Evolutionary conservation across 352 stramenopile genomes (phyloP).

Genomic region (Blastocystis sp.): DNA sequence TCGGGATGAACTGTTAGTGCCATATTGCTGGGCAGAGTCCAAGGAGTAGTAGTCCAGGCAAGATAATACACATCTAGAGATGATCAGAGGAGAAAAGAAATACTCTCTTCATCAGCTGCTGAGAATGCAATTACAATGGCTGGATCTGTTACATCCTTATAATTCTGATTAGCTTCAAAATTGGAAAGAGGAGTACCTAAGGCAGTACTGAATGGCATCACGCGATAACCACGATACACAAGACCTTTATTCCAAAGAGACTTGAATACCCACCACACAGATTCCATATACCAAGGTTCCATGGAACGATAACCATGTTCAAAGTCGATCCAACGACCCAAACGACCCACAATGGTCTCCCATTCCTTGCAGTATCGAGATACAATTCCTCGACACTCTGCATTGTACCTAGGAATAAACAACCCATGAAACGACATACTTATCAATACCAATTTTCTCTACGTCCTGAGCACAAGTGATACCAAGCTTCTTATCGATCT

Average conservation of each 20-base stretch:
- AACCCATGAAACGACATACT: conserved; percentile 39
- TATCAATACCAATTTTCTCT: conserved; percentile 88
- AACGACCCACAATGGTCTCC: conserved; percentile 91
- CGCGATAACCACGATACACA: conserved; percentile 94
- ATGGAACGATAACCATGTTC: conserved; percentile 99
- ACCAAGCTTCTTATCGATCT: conserved; percentile 98
- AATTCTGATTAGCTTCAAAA: conserved; percentile 98
- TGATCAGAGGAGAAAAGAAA: conserved; percentile 70
- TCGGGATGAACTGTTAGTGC: conserved; percentile 92
- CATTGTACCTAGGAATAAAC: conserved; percentile 87
- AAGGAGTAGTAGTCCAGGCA: conserved; percentile 98
- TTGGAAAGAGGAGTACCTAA: conserved; percentile 97
- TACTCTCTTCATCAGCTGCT: conserved; percentile 21
- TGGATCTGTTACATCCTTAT: conserved; percentile 95
- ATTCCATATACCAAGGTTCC: conserved; percentile 99
- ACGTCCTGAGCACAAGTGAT: conserved; percentile 96
- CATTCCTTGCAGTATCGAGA: conserved; percentile 96
- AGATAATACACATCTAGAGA: conserved; percentile 75
- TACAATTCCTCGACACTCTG: conserved; percentile 92
- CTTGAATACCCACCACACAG: conserved; percentile 98
- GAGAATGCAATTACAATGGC: conserved; percentile 94
- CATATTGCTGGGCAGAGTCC: conserved; percentile 97
- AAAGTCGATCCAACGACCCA: conserved; percentile 99
- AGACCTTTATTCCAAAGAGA: conserved; percentile 95
- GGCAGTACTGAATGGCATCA: conserved; percentile 96